These are phyloP conservation scores for Xylaria venustula DNA, from an alignment of 495 filamentous ascomycete species.

Conservation along the genomic window DNA sequence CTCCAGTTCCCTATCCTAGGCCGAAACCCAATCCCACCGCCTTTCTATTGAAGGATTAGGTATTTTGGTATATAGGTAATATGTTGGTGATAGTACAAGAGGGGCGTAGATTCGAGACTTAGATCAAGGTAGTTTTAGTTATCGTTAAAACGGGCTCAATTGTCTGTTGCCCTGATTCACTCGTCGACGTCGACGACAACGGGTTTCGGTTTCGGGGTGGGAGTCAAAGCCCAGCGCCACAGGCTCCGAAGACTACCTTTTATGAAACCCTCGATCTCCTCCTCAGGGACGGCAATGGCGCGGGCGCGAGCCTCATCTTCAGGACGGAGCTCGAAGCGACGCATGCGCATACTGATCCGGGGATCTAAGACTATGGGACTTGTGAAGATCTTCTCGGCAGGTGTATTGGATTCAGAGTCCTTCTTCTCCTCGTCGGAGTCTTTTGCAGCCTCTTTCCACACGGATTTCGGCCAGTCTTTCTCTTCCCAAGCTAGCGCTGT, in stretches of 20 bases:
- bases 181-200: constrained; percentile 6
- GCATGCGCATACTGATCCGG: constrained; percentile 79
- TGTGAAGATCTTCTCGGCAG: constrained; percentile 67
- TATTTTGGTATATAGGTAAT: neutral
- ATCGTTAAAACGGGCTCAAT: too few relatives aligned
- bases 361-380: constrained; percentile 75
- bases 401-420: constrained; percentile 5
- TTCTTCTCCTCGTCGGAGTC: constrained; percentile 49
- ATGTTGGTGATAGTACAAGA: neutral
- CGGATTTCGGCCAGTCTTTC: constrained; percentile 80
- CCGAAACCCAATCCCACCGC: too few relatives aligned
- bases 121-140: too few relatives aligned
- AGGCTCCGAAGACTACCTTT: constrained; percentile 48
- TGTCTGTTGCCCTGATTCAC: too few relatives aligned
- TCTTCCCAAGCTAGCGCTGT: constrained; percentile 74
- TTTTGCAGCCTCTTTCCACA: constrained; percentile 65
- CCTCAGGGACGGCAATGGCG: constrained; percentile 59
- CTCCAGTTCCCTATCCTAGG: too few relatives aligned
- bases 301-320: constrained; percentile 68
- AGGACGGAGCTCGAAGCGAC: constrained; percentile 61
- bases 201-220: constrained; percentile 25
- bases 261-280: constrained; percentile 65
- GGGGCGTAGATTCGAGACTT: too few relatives aligned
- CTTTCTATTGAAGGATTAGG: neutral
- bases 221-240: constrained; percentile 42